Evolutionary conservation across 768 basidiomycete species (phyloP), one percentile per base, ranked within the genome.

Genomic region (Lactarius evosmus): DNA sequence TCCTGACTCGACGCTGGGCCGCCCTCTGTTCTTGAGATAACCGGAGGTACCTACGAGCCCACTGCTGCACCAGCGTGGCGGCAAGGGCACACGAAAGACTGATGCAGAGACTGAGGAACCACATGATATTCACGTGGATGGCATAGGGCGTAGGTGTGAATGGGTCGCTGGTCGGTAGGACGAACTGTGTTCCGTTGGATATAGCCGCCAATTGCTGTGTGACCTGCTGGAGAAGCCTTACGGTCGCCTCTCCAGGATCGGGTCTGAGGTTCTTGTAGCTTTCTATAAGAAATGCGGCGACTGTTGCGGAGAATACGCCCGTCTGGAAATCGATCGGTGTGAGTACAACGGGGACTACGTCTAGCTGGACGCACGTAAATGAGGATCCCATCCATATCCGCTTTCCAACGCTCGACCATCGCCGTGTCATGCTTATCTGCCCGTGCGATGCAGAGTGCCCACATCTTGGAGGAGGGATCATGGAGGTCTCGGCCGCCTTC

Each of bases 221-320:
- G 16, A 58, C 30, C 38, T 67, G 66, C n/a, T 11, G 32, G 34
- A 67, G 66, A 33, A 56, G 46, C 5, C 0, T 25, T 1, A 27
- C 33, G 8, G 65, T 38, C 4, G n/a, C 29, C 1, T 62, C 66
- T 44, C 46, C 25, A 9, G 33, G 29, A 65, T 67, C 65, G n/a
- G 59, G 66, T 34, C 46, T 56, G 33, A 67, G 65, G 27, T 4
- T 30, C 46, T 67, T 67, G 56, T 67, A 58, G 25, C 66, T 66
- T 38, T 67, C 66, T 33, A 67, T 57, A 27, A 67, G 34, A 34
- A 67, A 67, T 32, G 66, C 65, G 25, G 66, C 61, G 19, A 67
- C 59, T 4, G 60, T 66, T 16, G 66, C 66, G 0, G 66, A 61
- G 36, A 67, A 67, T 6, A 67, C 49, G 51, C 66, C 66, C 27